phyloP scores from a whole-genome alignment of 208 protist species.

The Leishmania braziliensis region DNA sequence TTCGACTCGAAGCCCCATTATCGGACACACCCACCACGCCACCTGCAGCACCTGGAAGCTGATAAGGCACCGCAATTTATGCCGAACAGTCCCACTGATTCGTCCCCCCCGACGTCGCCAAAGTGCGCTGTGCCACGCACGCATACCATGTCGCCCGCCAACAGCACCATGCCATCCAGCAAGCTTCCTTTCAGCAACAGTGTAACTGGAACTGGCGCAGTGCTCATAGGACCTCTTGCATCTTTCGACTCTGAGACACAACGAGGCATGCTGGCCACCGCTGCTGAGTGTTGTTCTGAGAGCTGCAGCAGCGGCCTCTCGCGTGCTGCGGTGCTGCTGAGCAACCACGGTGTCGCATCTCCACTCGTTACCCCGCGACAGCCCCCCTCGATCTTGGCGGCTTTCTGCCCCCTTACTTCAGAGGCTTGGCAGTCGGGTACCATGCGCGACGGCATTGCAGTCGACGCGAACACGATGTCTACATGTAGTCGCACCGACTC shows the following conservation, averaged over 20 bases:
- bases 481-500: background rate
- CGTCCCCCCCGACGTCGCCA: background rate
- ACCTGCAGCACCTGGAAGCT: background rate
- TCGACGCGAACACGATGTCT: background rate
- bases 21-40: background rate
- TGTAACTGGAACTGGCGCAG: background rate
- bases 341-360: slow-evolving; percentile 1
- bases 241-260: slow-evolving; percentile 10
- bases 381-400: background rate
- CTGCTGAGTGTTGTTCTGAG: background rate
- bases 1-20: background rate
- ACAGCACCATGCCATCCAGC: slow-evolving; percentile 1
- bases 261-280: background rate
- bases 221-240: slow-evolving; percentile 6
- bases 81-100: background rate
- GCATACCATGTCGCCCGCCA: background rate
- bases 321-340: slow-evolving; percentile 5
- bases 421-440: slow-evolving; percentile 16
- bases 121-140: background rate
- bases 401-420: slow-evolving; percentile 13
- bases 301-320: slow-evolving; percentile 6
- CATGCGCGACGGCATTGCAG: background rate
- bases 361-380: background rate
- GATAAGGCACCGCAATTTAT: background rate
- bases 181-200: slow-evolving; percentile 13